Conservation (phyloP, 805 yeast species). For the Myxozyma udenii region DNA sequence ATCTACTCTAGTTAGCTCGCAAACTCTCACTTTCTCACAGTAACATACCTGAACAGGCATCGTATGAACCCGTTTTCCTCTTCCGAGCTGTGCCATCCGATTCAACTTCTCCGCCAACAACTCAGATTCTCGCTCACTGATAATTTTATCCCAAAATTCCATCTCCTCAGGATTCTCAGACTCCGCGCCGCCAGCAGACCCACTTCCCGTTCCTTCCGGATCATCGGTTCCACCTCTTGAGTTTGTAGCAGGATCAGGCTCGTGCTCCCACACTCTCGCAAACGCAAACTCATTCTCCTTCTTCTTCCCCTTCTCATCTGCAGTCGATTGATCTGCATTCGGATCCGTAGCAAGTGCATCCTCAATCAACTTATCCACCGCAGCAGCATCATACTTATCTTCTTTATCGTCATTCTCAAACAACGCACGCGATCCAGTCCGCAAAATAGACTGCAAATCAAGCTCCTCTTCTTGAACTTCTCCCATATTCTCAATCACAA, state of each 20-base stretch:
- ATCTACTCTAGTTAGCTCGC: too few species aligned
- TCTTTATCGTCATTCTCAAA: slow-evolving; percentile 40
- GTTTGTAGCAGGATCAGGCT: too few species aligned
- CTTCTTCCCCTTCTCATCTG: not conserved
- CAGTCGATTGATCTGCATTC: not conserved
- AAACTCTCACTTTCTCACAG: too few species aligned
- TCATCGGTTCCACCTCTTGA: too few species aligned
- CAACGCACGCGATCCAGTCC: slow-evolving; percentile 61
- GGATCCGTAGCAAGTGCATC: slow-evolving; percentile 59
- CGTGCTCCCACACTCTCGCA: slow-evolving; percentile 23
- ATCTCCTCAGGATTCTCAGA: slow-evolving; percentile 6
- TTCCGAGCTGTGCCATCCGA: slow-evolving; percentile 13
- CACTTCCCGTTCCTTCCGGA: slow-evolving; percentile 1
- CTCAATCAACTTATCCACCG: slow-evolving; percentile 68
- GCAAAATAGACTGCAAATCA: slow-evolving; percentile 38
- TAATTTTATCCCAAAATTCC: slow-evolving; percentile 22
- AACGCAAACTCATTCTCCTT: slow-evolving; percentile 7
- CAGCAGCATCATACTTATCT: slow-evolving; percentile 63
- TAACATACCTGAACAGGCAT: not conserved
- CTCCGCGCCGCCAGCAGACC: not conserved
- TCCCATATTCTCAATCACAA: slow-evolving; percentile 78
- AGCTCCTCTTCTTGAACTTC: slow-evolving; percentile 75
- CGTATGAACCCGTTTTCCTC: slow-evolving; percentile 19
- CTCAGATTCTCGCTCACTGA: slow-evolving; percentile 15
- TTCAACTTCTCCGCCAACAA: not conserved